A percentile compares a stretch with the other conserved stretches of the same genome.
These are phyloP conservation scores for Acidiella bohemica DNA, from an alignment of 495 filamentous ascomycete species.

Conservation along the genomic window DNA sequence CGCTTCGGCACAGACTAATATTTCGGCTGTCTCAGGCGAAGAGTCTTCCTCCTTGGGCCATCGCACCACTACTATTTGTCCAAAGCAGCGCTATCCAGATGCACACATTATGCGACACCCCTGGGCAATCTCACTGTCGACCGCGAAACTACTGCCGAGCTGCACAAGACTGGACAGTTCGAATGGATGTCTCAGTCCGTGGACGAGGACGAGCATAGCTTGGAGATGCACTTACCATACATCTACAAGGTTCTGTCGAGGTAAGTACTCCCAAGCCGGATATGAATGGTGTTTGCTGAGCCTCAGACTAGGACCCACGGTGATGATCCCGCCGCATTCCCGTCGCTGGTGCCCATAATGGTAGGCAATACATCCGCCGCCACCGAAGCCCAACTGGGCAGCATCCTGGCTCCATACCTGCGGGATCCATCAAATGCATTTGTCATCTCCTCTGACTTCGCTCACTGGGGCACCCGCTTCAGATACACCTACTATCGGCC, in stretches of 20 bases:
- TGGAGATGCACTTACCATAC: conserved; percentile 94
- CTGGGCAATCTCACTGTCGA: conserved; percentile 72
- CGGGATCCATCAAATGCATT: conserved; percentile 65
- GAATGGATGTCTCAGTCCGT: conserved; percentile 53
- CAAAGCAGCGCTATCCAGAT: conserved; percentile 62
- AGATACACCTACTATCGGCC: conserved; percentile 71
- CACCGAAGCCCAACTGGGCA: conserved; percentile 57
- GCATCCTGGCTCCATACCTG: conserved; percentile 65
- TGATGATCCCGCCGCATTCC: conserved; percentile 38
- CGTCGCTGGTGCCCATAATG: conserved; percentile 73
- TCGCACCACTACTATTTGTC: conserved; percentile 78
- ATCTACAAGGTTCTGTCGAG: conserved; percentile 68
- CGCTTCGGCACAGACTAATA: too few relatives aligned
- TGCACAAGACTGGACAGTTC: conserved; percentile 52
- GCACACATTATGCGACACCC: conserved; percentile 68
- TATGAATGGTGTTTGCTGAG: too few relatives aligned
- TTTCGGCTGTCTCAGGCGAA: too few relatives aligned
- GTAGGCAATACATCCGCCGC: conserved; percentile 58
- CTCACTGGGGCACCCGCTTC: conserved; percentile 87
- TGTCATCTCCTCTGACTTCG: conserved; percentile 87
- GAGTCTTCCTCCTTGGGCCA: conserved; percentile 90
- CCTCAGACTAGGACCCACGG: conserved; percentile 25
- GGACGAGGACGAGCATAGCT: conserved; percentile 84
- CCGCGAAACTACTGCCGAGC: conserved; percentile 44
- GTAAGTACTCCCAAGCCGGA: too few relatives aligned